These are phyloP conservation scores for Fusarium caatingaense DNA, from an alignment of 2,329 filamentous ascomycete genomes.

Conservation along the genomic window DNA sequence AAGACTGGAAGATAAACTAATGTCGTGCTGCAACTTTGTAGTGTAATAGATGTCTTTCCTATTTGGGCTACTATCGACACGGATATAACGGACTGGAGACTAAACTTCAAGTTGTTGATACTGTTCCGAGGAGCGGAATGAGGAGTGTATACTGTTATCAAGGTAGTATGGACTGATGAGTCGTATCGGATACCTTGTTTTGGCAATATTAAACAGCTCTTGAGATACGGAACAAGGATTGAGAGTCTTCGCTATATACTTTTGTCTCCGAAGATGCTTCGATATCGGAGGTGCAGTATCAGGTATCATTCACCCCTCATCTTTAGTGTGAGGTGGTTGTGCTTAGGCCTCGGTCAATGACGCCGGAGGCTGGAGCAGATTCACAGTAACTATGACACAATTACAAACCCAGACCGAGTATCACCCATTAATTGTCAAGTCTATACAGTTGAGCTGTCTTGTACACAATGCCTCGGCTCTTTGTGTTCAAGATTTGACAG, in stretches of 20 bases:
- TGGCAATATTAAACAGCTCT: not conserved
- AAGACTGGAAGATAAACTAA: not conserved
- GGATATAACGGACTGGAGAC: not conserved
- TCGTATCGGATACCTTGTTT: not conserved
- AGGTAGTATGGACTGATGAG: constrained; percentile 9
- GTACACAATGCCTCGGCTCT: not conserved
- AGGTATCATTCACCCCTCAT: not conserved
- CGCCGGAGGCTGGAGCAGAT: not conserved
- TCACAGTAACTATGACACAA: not conserved
- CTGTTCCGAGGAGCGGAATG: not conserved
- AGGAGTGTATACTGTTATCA: constrained; percentile 2
- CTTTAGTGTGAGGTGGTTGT: not conserved
- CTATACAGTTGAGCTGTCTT: not conserved
- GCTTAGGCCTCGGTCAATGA: not conserved
- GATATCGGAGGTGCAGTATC: not conserved
- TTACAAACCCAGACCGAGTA: not conserved
- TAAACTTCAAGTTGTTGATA: constrained; percentile 11
- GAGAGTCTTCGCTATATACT: not conserved
- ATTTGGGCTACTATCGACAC: not conserved
- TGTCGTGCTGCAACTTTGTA: not conserved
- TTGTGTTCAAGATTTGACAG: not conserved
- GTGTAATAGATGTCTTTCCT: constrained; percentile 23
- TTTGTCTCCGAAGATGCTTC: constrained; percentile 2
- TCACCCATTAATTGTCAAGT: not conserved
- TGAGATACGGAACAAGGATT: constrained; percentile 11